Evolutionary conservation across 31 red algal genomes (phyloP), one percentile per base, ranked within the genome.

Genomic region (Odonthalia washingtoniensis): DNA sequence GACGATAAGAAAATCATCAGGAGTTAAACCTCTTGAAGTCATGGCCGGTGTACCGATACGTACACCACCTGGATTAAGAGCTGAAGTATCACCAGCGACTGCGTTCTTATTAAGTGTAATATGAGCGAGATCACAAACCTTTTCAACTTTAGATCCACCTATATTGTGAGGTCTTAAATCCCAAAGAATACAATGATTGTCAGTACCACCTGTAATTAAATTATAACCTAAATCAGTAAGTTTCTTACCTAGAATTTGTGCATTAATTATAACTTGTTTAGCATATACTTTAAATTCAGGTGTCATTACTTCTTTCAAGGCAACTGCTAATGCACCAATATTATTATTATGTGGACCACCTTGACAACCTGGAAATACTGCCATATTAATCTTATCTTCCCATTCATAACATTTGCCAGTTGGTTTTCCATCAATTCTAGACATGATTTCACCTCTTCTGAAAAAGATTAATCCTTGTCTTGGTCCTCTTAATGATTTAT

Each of bases 61-160:
- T 26, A 99, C 93, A 30, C 98, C 98, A 5, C 95, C 95, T 28
- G 98, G 95, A 42, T 82, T 90, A 12, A 99, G 68, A 31, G 95
- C 95, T 5, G 95, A 97, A 14, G 84, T 95, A 77, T 97, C 98
- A 2, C 95, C 95, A 5, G 84, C 78, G 18, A 99, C 91, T 1
- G 95, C 90, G 70, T 99, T 99, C 87, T 96, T 97, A 78, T 97
- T 99, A 40, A 99, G 89, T 26, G 98, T 99, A 69, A 99, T 99
- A 75, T 89, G 78, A 6, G 72, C 94, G 30, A 89, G 18, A 45
- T 99, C 98, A 61, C 90, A 99, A 38, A 97, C 46, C 74, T 94
- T 95, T 77, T 99, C 91, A 76, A 95, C 90, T 72, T 95, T 96
- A 67, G 90, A 94, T 17, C 98, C 98, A 39, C 84, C 85, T 16